Conservation (phyloP, 1,284 basidiomycete genomes). For the Cutaneotrichosporon sp. region DNA sequence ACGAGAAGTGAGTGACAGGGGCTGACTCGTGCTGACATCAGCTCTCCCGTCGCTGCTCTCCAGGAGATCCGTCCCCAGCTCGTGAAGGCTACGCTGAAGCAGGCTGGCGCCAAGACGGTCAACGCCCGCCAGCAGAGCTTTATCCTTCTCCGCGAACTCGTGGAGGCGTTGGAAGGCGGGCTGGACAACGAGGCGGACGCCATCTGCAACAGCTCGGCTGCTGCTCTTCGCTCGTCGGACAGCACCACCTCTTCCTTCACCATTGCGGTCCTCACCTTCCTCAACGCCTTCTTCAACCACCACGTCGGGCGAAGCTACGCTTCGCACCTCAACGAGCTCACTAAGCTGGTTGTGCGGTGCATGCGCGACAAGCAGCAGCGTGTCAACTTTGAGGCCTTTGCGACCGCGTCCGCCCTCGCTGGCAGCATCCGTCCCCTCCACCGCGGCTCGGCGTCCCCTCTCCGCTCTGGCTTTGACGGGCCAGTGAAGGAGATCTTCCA, state of each 20-base stretch:
- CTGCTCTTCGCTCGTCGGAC: conserved; percentile 56
- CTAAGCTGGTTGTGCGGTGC: conserved; percentile 70
- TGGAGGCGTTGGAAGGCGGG: conserved; percentile 79
- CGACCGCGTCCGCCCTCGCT: conserved; percentile 56
- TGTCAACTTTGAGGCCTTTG: conserved; percentile 72
- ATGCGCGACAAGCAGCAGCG: conserved; percentile 59
- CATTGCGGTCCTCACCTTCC: conserved; percentile 78
- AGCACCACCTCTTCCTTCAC: conserved; percentile 71
- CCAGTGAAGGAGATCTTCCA: conserved; percentile 73
- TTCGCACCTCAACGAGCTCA: conserved; percentile 64
- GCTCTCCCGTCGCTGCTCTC: conserved; percentile 18
- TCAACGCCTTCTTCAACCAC: conserved; percentile 76
- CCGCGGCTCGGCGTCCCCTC: conserved; percentile 39
- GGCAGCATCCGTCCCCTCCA: conserved; percentile 49
- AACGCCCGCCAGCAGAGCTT: conserved; percentile 83
- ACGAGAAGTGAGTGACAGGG: conserved; percentile 61
- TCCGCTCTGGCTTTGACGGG: conserved; percentile 33
- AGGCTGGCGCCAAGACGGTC: conserved; percentile 83
- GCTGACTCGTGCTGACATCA: neutral
- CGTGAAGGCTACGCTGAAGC: conserved; percentile 78
- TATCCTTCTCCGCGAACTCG: conserved; percentile 70
- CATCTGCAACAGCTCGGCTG: conserved; percentile 49
- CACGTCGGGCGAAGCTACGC: conserved; percentile 71
- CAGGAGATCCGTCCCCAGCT: conserved; percentile 68
- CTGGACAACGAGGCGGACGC: conserved; percentile 69